phyloP scores from a whole-genome alignment of 208 protist genomes.

The Crithidia bombi region DNA sequence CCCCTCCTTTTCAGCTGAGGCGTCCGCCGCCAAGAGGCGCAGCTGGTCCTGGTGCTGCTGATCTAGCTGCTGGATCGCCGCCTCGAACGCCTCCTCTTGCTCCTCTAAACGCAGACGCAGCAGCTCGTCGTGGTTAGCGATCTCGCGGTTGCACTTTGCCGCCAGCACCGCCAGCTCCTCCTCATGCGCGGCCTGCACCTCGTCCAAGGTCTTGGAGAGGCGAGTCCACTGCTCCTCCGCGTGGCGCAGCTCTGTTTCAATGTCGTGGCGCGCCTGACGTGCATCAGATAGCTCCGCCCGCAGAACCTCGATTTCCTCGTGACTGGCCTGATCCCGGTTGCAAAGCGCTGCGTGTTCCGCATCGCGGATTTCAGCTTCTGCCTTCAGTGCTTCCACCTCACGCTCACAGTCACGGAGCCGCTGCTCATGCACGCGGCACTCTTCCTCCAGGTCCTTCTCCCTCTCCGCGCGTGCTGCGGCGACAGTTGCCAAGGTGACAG shows the following conservation, averaged over 20 bases:
- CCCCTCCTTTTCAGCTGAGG: not conserved
- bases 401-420: not conserved
- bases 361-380: not conserved
- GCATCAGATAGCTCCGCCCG: conserved; percentile 2
- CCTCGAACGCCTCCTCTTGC: conserved; percentile 25
- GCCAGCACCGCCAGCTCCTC: conserved; percentile 9
- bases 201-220: not conserved
- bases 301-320: conserved; percentile 11
- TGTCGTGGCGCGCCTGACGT: not conserved
- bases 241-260: not conserved
- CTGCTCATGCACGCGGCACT: not conserved
- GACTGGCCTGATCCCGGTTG: conserved; percentile 9
- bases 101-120: conserved; percentile 20
- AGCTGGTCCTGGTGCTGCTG: conserved; percentile 34
- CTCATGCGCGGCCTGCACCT: conserved; percentile 14
- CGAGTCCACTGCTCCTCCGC: not conserved
- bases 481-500: not conserved
- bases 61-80: conserved; percentile 27
- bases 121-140: conserved; percentile 23
- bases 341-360: conserved; percentile 15
- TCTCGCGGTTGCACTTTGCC: conserved; percentile 16
- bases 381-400: conserved; percentile 8
- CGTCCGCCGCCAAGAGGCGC: not conserved
- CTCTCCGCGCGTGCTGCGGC: conserved; percentile 8
- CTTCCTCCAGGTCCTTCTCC: conserved; percentile 9